These are phyloP conservation scores for Clarireedia monteithiana DNA, from an alignment of 2,329 filamentous ascomycete genomes.

Conservation along the genomic window DNA sequence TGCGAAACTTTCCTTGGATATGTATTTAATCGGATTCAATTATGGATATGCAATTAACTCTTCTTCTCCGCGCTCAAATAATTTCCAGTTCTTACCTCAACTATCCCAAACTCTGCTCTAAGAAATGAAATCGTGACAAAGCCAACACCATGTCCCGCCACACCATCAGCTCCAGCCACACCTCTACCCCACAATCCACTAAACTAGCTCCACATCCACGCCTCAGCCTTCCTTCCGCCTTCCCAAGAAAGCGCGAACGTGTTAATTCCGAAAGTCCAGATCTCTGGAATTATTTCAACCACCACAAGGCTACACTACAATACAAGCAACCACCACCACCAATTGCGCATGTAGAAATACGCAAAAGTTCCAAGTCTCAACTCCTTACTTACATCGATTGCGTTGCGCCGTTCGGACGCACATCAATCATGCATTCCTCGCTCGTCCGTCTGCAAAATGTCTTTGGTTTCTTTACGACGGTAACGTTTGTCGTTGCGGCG, in stretches of 20 bases:
- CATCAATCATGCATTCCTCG: conserved; percentile 62
- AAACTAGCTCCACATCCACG: neutral
- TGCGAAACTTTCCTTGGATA: neutral
- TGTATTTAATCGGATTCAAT: neutral
- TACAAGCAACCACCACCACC: neutral
- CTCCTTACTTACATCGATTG: neutral
- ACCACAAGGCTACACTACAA: neutral
- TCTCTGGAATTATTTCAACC: neutral
- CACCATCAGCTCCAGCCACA: conserved; percentile 12
- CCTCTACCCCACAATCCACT: conserved; percentile 17
- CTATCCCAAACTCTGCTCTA: too few species aligned
- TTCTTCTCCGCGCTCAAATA: neutral
- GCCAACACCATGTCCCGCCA: neutral
- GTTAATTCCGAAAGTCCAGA: conserved; percentile 14
- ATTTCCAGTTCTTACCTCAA: neutral
- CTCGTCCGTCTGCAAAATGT: conserved; percentile 81
- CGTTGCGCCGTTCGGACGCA: neutral
- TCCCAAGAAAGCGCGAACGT: conserved; percentile 14
- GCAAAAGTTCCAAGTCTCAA: neutral
- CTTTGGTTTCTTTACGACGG: conserved; percentile 97
- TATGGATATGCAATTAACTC: neutral
- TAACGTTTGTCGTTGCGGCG: conserved; percentile 72
- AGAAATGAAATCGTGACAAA: neutral
- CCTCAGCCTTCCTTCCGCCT: neutral
- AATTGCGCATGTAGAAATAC: neutral